A percentile compares a stretch with the other conserved stretches of the same genome.
phyloP scores from a whole-genome alignment of 345 rosid genomes.

The Pistacia atlantica region DNA sequence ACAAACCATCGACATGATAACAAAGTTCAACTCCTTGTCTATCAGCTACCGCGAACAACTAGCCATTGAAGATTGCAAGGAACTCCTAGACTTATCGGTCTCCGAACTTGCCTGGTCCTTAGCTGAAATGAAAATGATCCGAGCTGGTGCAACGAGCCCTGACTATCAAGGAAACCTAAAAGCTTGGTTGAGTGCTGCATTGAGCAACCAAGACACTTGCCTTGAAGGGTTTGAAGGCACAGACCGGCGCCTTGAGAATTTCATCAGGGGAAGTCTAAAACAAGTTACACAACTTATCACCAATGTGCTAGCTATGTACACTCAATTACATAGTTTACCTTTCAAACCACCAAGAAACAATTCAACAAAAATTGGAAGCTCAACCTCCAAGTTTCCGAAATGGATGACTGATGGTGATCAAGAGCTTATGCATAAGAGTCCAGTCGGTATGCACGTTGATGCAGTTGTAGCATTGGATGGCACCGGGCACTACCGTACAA shows the following conservation, averaged over 20 bases:
- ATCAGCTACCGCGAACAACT: conserved; percentile 73
- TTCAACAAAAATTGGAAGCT: neutral
- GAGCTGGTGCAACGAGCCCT: conserved; percentile 41
- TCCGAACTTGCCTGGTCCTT: conserved; percentile 95
- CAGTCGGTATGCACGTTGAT: conserved; percentile 39
- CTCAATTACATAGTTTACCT: conserved; percentile 64
- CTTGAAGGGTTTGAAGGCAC: conserved; percentile 94
- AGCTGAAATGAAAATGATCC: conserved; percentile 67
- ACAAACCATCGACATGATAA: conserved; percentile 49
- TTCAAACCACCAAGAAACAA: conserved; percentile 52
- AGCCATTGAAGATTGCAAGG: conserved; percentile 88
- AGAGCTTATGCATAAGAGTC: conserved; percentile 35
- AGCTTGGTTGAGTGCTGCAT: conserved; percentile 86
- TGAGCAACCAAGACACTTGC: conserved; percentile 93
- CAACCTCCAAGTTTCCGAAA: conserved; percentile 40
- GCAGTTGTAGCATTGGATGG: conserved; percentile 70
- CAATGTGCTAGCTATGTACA: conserved; percentile 54
- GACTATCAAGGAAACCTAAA: conserved; percentile 66
- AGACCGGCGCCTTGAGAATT: conserved; percentile 52
- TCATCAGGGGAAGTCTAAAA: conserved; percentile 67
- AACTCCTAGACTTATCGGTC: conserved; percentile 85
- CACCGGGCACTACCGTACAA: conserved; percentile 62
- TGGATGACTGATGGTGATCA: conserved; percentile 75
- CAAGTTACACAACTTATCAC: conserved; percentile 82
- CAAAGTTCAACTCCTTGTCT: conserved; percentile 61